phyloP scores from a whole-genome alignment of 305 asterid species.

The Caryopteris hybrid region DNA sequence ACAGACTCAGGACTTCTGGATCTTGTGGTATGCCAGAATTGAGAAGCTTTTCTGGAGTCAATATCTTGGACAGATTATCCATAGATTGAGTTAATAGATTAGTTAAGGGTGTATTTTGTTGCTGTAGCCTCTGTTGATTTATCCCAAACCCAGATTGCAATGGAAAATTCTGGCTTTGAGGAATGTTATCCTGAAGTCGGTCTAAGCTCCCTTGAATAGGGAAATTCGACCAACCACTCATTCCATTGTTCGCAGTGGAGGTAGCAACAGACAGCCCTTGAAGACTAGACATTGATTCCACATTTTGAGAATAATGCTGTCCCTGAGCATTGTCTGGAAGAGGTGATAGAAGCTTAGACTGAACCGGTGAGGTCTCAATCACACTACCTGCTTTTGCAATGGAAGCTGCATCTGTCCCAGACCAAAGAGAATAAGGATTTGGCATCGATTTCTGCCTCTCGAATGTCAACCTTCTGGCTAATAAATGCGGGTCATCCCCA shows the following conservation, averaged over 20 bases:
- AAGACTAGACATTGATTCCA: slow-evolving; percentile 51
- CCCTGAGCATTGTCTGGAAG: slow-evolving; percentile 41
- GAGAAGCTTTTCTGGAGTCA: slow-evolving; percentile 49
- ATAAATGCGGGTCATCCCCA: slow-evolving; percentile 50
- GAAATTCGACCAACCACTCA: slow-evolving; percentile 61
- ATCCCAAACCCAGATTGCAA: slow-evolving; percentile 59
- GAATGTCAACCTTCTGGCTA: slow-evolving; percentile 52
- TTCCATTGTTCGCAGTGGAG: slow-evolving; percentile 38
- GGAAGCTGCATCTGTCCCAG: slow-evolving; percentile 52
- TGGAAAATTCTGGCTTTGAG: slow-evolving; percentile 46
- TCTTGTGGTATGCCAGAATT: slow-evolving; percentile 66
- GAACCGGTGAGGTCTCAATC: slow-evolving; percentile 45
- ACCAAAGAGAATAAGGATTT: slow-evolving; percentile 53
- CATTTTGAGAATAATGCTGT: slow-evolving; percentile 38
- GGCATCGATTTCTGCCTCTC: slow-evolving; percentile 75
- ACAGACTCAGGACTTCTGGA: slow-evolving; percentile 55
- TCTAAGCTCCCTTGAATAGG: slow-evolving; percentile 56
- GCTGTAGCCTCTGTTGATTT: slow-evolving; percentile 55
- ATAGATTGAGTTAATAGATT: slow-evolving; percentile 40
- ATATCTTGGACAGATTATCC: slow-evolving; percentile 45
- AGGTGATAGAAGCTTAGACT: slow-evolving; percentile 37
- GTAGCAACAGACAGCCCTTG: slow-evolving; percentile 51
- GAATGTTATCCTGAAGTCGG: slow-evolving; percentile 50
- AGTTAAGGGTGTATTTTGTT: slow-evolving; percentile 42
- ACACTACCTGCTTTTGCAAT: slow-evolving; percentile 28